Conservation (phyloP, 768 basidiomycete genomes). For the Trametes maxima region DNA sequence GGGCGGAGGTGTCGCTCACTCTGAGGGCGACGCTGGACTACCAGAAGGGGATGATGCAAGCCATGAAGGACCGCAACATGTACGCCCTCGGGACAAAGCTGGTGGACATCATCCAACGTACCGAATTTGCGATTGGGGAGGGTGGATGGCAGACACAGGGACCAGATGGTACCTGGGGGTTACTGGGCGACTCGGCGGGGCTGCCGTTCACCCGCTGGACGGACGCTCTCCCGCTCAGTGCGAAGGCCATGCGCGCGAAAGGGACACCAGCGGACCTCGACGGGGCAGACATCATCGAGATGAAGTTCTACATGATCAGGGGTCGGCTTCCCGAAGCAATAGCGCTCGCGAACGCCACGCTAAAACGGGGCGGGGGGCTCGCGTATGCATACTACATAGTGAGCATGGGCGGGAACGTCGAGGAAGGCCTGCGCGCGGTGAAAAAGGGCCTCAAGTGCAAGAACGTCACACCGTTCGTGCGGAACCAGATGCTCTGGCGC, state of each 20-base stretch:
- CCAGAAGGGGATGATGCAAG: slow-evolving; percentile 54
- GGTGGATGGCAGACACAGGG: slow-evolving; percentile 50
- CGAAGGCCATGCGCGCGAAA: slow-evolving; percentile 45
- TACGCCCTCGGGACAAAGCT: slow-evolving; percentile 52
- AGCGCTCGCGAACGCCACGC: slow-evolving; percentile 43
- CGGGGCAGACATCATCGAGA: slow-evolving; percentile 61
- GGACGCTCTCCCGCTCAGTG: slow-evolving; percentile 60
- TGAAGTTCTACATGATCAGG: slow-evolving; percentile 56
- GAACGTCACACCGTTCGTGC: slow-evolving; percentile 55
- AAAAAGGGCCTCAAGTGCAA: slow-evolving; percentile 69
- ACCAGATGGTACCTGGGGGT: slow-evolving; percentile 38
- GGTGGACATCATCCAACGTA: slow-evolving; percentile 49
- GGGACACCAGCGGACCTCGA: slow-evolving; percentile 46
- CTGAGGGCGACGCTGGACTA: slow-evolving; percentile 44
- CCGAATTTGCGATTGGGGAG: slow-evolving; percentile 59
- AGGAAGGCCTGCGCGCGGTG: slow-evolving; percentile 55
- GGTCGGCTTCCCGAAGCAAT: slow-evolving; percentile 50
- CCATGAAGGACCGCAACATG: slow-evolving; percentile 47
- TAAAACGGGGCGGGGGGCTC: slow-evolving; percentile 54
- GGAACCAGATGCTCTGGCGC: slow-evolving; percentile 58
- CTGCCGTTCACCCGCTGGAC: slow-evolving; percentile 48
- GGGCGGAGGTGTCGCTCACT: slow-evolving; percentile 51
- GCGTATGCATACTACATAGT: slow-evolving; percentile 66
- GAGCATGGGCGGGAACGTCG: slow-evolving; percentile 48
- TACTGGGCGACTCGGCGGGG: slow-evolving; percentile 41